Evolutionary conservation across 768 basidiomycete genomes (phyloP).

Genomic region (Tulasnella sp.): DNA sequence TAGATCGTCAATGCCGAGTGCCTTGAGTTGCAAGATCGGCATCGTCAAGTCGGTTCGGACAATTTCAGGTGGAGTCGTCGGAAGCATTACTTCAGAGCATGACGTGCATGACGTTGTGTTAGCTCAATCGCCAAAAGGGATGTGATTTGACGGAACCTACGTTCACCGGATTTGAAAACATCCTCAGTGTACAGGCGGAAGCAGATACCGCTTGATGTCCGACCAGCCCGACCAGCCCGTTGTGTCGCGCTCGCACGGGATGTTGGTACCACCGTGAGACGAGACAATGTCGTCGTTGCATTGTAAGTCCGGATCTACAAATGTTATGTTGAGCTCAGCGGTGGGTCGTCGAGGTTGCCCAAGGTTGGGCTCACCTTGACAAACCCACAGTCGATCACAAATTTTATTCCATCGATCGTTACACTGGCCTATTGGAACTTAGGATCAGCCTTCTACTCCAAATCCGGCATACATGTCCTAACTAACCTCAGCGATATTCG

Average conservation of each 20-base stretch:
- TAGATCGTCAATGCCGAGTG: slow-evolving; percentile 86
- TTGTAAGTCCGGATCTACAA: slow-evolving; percentile 79
- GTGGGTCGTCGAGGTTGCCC: not conserved
- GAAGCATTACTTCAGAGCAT: slow-evolving; percentile 38
- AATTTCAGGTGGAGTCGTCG: slow-evolving; percentile 77
- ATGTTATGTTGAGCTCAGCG: not conserved
- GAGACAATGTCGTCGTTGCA: slow-evolving; percentile 71
- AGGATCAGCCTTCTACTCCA: not conserved
- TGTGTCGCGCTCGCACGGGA: slow-evolving; percentile 86
- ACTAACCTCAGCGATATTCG: slow-evolving; percentile 86
- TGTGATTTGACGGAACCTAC: too few species aligned
- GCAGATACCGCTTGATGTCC: slow-evolving; percentile 84
- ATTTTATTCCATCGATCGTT: slow-evolving; percentile 91
- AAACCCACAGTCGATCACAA: slow-evolving; percentile 87
- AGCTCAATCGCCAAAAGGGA: too few species aligned
- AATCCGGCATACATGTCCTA: not conserved
- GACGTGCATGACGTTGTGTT: too few species aligned
- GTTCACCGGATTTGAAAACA: slow-evolving; percentile 36
- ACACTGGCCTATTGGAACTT: slow-evolving; percentile 60
- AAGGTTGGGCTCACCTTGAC: slow-evolving; percentile 61
- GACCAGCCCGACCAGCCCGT: slow-evolving; percentile 86
- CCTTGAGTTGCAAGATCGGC: slow-evolving; percentile 86
- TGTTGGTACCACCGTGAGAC: slow-evolving; percentile 68
- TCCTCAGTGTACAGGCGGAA: slow-evolving; percentile 77
- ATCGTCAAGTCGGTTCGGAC: slow-evolving; percentile 83